These are phyloP conservation scores for Pleurotus salmoneostramineus DNA, from an alignment of 768 basidiomycete genomes.

Conservation along the genomic window DNA sequence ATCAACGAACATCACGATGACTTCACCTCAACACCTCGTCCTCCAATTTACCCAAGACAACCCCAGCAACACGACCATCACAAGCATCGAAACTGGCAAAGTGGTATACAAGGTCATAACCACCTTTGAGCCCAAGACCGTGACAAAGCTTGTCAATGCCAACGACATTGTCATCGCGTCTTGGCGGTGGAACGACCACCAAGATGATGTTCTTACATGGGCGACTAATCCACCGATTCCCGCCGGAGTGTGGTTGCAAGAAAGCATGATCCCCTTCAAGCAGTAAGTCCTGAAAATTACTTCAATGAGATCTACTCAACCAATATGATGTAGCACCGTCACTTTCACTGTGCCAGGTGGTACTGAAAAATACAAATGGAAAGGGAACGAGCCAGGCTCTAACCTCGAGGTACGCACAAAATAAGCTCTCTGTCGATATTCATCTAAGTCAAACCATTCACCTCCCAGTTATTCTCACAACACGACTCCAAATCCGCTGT, in stretches of 20 bases:
- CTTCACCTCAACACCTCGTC: constrained; percentile 9
- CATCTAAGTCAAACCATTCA: background rate
- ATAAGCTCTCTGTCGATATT: background rate
- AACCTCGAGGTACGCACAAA: constrained; percentile 25
- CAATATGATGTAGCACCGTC: constrained; percentile 25
- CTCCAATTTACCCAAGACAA: constrained; percentile 36
- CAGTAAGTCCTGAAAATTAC: constrained; percentile 21
- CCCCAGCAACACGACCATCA: constrained; percentile 36
- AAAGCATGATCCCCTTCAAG: constrained; percentile 35
- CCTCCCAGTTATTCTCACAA: constrained; percentile 28
- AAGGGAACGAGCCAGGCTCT: constrained; percentile 30
- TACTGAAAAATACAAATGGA: constrained; percentile 34
- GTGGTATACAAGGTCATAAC: constrained; percentile 33
- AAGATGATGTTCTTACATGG: constrained; percentile 33
- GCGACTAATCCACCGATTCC: constrained; percentile 25
- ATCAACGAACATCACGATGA: background rate
- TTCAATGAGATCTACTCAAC: background rate
- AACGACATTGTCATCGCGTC: constrained; percentile 29
- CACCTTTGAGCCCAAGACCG: constrained; percentile 22
- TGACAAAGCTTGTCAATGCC: constrained; percentile 28
- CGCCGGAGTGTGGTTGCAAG: constrained; percentile 33
- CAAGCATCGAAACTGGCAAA: constrained; percentile 23
- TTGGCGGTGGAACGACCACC: constrained; percentile 33
- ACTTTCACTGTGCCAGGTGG: constrained; percentile 28
- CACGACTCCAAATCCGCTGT: constrained; percentile 30